phyloP scores from a whole-genome alignment of 345 rosid genomes.

The Lagerstroemia speciosa region DNA sequence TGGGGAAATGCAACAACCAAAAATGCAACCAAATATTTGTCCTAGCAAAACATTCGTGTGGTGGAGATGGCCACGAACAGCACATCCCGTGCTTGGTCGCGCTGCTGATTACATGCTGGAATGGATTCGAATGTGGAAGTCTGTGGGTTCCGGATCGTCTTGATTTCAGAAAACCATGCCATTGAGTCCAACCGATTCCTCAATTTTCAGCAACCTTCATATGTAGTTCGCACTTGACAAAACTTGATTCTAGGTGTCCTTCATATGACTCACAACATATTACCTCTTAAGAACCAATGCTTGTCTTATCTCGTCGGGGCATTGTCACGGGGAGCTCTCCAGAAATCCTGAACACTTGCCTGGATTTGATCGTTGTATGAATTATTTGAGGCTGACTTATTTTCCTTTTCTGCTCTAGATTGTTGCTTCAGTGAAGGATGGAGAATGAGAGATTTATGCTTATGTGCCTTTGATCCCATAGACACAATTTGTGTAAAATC shows the following conservation, averaged over 20 bases:
- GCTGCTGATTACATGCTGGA: constrained; percentile 69
- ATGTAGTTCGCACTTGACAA: neutral
- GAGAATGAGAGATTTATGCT: too few species aligned
- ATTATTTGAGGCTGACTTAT: too few species aligned
- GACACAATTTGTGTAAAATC: too few species aligned
- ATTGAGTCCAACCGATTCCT: neutral
- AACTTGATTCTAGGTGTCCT: neutral
- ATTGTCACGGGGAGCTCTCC: neutral
- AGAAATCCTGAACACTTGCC: neutral
- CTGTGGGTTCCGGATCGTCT: constrained; percentile 32
- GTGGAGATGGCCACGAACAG: constrained; percentile 46
- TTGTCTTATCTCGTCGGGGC: neutral
- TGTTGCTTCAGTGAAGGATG: too few species aligned
- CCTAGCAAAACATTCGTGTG: constrained; percentile 20
- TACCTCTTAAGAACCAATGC: neutral
- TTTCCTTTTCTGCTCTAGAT: too few species aligned
- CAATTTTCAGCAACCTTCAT: neutral
- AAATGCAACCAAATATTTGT: neutral
- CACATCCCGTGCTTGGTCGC: constrained; percentile 49
- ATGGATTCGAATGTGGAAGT: constrained; percentile 71
- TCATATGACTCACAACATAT: neutral
- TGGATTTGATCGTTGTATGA: neutral
- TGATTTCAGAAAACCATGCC: neutral
- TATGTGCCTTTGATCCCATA: too few species aligned
- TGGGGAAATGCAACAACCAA: neutral